Evolutionary conservation across 2,329 filamentous ascomycete species (phyloP).

Genomic region (Xylaria sp.): DNA sequence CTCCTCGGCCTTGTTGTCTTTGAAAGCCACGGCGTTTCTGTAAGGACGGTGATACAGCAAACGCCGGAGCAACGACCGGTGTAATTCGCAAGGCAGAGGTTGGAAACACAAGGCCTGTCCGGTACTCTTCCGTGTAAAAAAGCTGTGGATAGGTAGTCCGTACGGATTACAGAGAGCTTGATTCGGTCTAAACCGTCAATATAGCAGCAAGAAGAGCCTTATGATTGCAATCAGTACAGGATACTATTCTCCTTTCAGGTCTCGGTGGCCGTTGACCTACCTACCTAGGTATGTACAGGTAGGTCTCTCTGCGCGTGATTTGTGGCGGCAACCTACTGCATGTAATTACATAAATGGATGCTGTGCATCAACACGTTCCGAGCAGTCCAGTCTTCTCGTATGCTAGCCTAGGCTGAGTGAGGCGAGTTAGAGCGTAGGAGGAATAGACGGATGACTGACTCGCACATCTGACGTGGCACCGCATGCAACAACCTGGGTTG

Average conservation of each 20-base stretch:
- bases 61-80: background rate
- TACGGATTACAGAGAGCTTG: no score
- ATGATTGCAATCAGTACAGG: background rate
- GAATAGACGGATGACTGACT: background rate
- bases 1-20: background rate
- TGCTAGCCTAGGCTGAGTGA: background rate
- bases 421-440: background rate
- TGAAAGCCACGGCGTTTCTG: background rate
- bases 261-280: background rate
- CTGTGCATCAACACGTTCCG: background rate
- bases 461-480: background rate
- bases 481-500: background rate
- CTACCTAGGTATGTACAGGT: background rate
- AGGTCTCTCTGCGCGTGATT: background rate
- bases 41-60: background rate
- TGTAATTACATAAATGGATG: background rate
- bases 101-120: no score
- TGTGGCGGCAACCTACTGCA: background rate
- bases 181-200: no score
- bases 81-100: background rate
- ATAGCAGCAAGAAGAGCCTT: no score
- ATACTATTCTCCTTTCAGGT: background rate
- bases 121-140: no score
- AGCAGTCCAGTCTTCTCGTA: background rate
- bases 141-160: no score